Evolutionary conservation across 2,329 filamentous ascomycete species (phyloP).

Genomic region (Rhynchosporium agropyri): DNA sequence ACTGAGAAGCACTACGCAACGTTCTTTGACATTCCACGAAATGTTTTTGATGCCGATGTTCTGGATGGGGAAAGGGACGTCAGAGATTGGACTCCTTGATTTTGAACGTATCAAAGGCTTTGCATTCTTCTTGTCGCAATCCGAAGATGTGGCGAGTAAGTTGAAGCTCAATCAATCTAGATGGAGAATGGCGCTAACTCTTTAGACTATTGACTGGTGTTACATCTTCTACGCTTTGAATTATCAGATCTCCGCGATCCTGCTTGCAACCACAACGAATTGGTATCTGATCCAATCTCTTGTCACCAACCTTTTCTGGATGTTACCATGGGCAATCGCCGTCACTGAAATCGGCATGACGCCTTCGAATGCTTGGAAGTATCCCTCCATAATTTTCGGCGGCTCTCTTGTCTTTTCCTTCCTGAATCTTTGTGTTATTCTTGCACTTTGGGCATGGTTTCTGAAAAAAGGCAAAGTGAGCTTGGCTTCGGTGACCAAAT

Average conservation of each 20-base stretch:
- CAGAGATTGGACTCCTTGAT: background rate
- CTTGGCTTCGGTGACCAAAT: slow-evolving; percentile 15
- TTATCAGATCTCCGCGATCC: slow-evolving; percentile 64
- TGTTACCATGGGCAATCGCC: slow-evolving; percentile 71
- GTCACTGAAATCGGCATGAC: slow-evolving; percentile 54
- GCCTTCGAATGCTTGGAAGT: slow-evolving; percentile 63
- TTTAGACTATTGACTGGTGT: slow-evolving; percentile 60
- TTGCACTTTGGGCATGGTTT: slow-evolving; percentile 28
- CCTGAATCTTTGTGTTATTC: slow-evolving; percentile 30
- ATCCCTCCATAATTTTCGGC: slow-evolving; percentile 67
- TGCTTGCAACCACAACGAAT: slow-evolving; percentile 61
- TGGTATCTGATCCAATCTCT: slow-evolving; percentile 73
- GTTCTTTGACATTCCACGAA: no score
- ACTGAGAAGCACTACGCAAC: no score
- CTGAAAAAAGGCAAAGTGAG: slow-evolving; percentile 27
- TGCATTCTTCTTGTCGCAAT: slow-evolving; percentile 62
- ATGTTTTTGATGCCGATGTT: background rate
- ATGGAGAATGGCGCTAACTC: background rate
- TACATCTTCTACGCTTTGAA: slow-evolving; percentile 70
- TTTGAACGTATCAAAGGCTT: slow-evolving; percentile 52
- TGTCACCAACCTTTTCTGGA: slow-evolving; percentile 67
- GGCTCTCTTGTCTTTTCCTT: slow-evolving; percentile 71
- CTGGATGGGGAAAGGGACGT: slow-evolving; percentile 23
- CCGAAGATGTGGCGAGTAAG: slow-evolving; percentile 54
- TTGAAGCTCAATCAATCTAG: slow-evolving; percentile 23